Conservation (phyloP, 2,329 filamentous ascomycete species). For the Chaetomium globosum region DNA sequence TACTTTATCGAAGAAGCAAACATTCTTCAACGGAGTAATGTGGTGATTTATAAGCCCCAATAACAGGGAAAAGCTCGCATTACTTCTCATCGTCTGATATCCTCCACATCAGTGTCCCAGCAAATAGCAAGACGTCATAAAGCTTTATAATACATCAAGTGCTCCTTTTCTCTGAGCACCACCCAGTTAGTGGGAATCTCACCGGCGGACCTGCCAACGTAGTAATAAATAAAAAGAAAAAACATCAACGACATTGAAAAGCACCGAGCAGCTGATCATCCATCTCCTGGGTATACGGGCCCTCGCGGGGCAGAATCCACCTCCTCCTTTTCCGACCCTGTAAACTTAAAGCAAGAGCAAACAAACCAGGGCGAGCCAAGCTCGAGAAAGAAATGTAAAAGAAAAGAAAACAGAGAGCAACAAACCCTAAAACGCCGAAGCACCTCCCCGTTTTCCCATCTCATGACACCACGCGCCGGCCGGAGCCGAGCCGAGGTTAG, state of each 20-base stretch:
- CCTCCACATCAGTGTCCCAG: not conserved
- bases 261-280: not conserved
- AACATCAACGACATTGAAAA: not conserved
- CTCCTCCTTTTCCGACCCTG: not conserved
- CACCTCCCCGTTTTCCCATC: not conserved
- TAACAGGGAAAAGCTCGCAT: not conserved
- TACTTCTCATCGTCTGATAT: not conserved
- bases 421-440: not conserved
- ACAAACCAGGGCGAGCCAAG: not conserved
- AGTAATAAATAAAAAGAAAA: not conserved
- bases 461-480: not conserved
- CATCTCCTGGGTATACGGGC: conserved; percentile 16
- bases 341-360: not conserved
- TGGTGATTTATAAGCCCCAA: too few species aligned
- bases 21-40: too few species aligned
- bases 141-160: not conserved
- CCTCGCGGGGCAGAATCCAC: not conserved
- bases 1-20: too few species aligned
- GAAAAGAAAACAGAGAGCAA: not conserved
- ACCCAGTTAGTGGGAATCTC: not conserved
- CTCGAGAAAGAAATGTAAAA: not conserved
- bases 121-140: not conserved
- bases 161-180: not conserved
- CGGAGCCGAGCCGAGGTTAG: too few species aligned
- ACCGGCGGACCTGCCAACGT: too few species aligned